Percentiles rank a stretch among this genome's conserved stretches.
Evolutionary conservation across 805 yeast genomes (phyloP).

Genomic region (Lipomyces kockii): DNA sequence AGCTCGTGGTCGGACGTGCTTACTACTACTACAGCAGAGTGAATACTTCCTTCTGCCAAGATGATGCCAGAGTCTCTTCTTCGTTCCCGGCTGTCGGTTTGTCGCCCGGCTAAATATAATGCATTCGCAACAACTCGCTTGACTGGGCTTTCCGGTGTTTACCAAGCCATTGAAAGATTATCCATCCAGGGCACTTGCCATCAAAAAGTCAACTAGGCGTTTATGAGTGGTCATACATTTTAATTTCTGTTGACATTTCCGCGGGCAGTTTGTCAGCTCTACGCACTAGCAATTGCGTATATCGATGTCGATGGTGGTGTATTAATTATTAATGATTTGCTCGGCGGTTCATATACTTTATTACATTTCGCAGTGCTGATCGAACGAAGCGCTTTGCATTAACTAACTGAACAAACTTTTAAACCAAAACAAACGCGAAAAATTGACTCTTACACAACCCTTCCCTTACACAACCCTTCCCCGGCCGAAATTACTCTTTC

Average conservation of each 20-base stretch:
- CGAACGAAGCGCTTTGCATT: background rate
- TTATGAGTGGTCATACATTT: too few species aligned
- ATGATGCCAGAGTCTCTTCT: background rate
- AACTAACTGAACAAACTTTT: background rate
- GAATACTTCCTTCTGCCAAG: background rate
- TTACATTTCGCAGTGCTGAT: background rate
- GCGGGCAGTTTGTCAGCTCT: too few species aligned
- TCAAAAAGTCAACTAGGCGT: too few species aligned
- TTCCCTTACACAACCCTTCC: background rate
- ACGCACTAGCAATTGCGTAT: too few species aligned
- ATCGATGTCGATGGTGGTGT: background rate
- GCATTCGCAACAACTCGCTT: background rate
- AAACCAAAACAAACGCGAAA: background rate
- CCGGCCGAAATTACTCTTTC: conserved; percentile 2
- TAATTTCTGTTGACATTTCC: too few species aligned
- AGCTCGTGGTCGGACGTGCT: background rate
- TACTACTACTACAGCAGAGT: conserved; percentile 13
- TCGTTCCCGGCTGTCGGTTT: background rate
- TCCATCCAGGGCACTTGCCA: too few species aligned
- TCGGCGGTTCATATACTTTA: background rate
- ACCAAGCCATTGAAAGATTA: too few species aligned
- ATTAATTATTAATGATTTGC: background rate
- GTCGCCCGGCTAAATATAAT: background rate
- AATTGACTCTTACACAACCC: background rate
- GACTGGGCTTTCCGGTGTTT: background rate